A percentile compares a stretch with the other conserved stretches of the same genome.
phyloP scores from a whole-genome alignment of 140 eudicot species.

The Anethum foeniculum region DNA sequence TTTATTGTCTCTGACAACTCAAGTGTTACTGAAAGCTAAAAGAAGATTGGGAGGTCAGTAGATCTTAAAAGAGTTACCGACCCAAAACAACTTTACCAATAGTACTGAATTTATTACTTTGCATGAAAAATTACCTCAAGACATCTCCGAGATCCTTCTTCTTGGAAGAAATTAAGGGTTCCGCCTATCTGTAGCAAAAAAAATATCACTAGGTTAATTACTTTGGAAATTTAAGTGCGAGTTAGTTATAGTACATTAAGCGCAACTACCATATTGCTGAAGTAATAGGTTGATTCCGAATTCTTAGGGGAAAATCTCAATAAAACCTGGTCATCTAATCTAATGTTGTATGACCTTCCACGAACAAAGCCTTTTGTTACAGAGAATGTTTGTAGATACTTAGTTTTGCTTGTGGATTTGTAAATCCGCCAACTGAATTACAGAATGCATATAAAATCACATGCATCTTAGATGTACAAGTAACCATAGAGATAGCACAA shows the following conservation, averaged over 20 bases:
- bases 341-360: constrained; percentile 96
- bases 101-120: not conserved
- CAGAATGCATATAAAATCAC: not conserved
- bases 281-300: constrained; percentile 82
- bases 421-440: not conserved
- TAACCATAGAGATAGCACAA: constrained; percentile 11
- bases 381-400: constrained; percentile 55
- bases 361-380: constrained; percentile 98
- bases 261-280: constrained; percentile 76
- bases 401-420: constrained; percentile 21
- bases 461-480: not conserved
- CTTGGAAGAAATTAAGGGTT: constrained; percentile 89
- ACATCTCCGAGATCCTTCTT: constrained; percentile 88
- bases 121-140: constrained; percentile 60
- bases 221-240: constrained; percentile 8
- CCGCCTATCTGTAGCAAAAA: constrained; percentile 75
- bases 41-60: constrained; percentile 7
- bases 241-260: not conserved
- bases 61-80: constrained; percentile 9
- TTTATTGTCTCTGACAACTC: constrained; percentile 85
- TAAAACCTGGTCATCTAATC: constrained; percentile 92
- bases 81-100: not conserved
- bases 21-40: constrained; percentile 84
- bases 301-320: constrained; percentile 91
- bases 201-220: not conserved